Base-by-base conservation (phyloP, 257 asterid species). In the Buddleja alternifolia region DNA sequence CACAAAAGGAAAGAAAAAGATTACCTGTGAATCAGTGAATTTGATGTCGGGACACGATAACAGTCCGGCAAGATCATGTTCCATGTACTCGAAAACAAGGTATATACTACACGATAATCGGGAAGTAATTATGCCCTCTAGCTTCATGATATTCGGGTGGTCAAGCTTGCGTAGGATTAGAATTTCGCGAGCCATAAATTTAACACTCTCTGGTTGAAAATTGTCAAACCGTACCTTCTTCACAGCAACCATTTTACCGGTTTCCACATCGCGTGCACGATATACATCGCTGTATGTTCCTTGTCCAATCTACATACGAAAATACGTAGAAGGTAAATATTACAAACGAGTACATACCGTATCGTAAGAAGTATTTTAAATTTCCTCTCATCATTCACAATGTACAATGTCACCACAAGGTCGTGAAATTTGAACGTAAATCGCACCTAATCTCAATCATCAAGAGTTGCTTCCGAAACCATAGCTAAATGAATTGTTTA, bases 1-100 rank as follows among this genome's bases (percentile, higher is more conserved):
- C n/a, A n/a, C 15, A 16, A 1, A 4, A 23, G 11, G 7, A 42
- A 64, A 1, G 52, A 5, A 36, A 63, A 66, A 45, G 39, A 7
- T 32, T 4, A 93, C 97, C 96, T 90, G 96, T 8, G 99, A 84
- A 51, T 91, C 97, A 0, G 81, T 94, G 79, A 94, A 94, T 75
- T 83, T 89, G 87, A 91, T 80, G 44, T 84, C 88, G 1, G 99
- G 97, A 58, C 86, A 87, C 4, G 99, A 85, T 11, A 94, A 69
- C 8, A 94, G 81, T 12, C 99, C 97, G 0, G 96, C 79, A n/a
- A 94, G 96, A 73, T 94, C 99, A 15, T 94, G 99, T 73, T 94
- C 99, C 97, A 94, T 94, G 80, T 91, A 94, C 75, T 94, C 97
- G 63, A 94, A 94, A 50, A 94, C 99, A 41, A 94, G 94, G 88